These are phyloP conservation scores for Ustilago nuda DNA, from an alignment of 1,284 basidiomycete genomes.

Conservation along the genomic window DNA sequence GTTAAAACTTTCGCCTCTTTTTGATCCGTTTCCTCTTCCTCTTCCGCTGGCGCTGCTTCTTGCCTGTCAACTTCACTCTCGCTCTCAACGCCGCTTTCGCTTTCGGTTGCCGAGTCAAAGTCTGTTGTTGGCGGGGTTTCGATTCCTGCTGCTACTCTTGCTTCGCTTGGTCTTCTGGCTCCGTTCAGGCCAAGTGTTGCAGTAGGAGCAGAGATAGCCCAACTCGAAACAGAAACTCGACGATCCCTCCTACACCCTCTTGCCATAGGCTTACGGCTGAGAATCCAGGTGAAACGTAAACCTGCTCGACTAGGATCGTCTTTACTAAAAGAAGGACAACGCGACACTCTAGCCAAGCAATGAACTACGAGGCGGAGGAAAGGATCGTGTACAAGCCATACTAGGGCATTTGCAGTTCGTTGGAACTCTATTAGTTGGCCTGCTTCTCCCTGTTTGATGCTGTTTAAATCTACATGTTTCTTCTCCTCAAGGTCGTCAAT, in stretches of 20 bases:
- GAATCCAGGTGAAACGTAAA: constrained; percentile 56
- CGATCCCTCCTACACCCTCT: constrained; percentile 32
- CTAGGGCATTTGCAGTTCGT: constrained; percentile 55
- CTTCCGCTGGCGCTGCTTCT: constrained; percentile 1
- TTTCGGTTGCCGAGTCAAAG: constrained; percentile 46
- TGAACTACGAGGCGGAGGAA: constrained; percentile 59
- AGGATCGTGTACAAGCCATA: constrained; percentile 58
- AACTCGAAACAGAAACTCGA: constrained; percentile 27
- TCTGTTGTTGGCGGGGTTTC: constrained; percentile 58
- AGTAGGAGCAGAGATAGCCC: background rate
- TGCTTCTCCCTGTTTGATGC: background rate
- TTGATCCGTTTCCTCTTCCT: constrained; percentile 32
- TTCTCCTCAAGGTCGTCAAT: background rate
- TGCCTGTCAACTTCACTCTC: constrained; percentile 15
- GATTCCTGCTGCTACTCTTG: background rate
- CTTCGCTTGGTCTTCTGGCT: background rate
- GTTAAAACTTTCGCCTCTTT: constrained; percentile 38
- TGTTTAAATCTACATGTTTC: constrained; percentile 18
- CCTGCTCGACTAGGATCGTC: constrained; percentile 28
- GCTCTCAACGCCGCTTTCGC: constrained; percentile 31
- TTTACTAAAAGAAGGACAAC: constrained; percentile 59
- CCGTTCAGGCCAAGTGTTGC: background rate
- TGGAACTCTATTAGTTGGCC: constrained; percentile 51
- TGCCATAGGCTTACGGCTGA: constrained; percentile 56
- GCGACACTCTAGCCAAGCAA: constrained; percentile 55